These are phyloP conservation scores for Digitaria exilis DNA, from an alignment of 202 grass and related monocot genomes.

Conservation along the genomic window DNA sequence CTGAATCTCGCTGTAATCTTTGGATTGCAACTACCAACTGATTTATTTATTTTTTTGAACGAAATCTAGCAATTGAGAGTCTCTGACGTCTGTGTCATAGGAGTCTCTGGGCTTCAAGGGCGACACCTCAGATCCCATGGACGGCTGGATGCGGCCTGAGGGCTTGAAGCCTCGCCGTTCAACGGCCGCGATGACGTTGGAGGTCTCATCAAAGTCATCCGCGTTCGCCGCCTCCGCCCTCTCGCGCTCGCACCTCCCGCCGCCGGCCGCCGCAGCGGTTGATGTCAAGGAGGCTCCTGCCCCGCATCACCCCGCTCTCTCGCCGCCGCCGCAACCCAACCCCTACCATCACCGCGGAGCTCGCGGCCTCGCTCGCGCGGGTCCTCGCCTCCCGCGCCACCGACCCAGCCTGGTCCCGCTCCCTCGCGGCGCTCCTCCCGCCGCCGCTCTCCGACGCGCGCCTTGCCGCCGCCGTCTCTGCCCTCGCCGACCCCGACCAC, in stretches of 20 bases:
- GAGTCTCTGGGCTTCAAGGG: neutral
- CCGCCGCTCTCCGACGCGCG: slow-evolving; percentile 47
- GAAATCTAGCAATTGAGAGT: neutral
- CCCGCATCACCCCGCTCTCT: slow-evolving; percentile 52
- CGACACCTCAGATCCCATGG: neutral
- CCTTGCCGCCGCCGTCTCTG: slow-evolving; percentile 48
- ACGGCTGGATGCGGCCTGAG: neutral
- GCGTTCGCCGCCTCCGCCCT: neutral
- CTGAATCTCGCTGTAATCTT: neutral
- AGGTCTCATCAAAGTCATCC: neutral
- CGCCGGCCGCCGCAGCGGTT: slow-evolving; percentile 19
- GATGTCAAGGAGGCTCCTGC: slow-evolving; percentile 65
- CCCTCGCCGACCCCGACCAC: slow-evolving; percentile 36
- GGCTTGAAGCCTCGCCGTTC: neutral
- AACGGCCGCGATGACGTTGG: slow-evolving; percentile 18
- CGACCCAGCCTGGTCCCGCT: slow-evolving; percentile 36
- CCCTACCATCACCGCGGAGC: neutral
- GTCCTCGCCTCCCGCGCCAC: slow-evolving; percentile 37
- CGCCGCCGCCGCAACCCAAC: neutral
- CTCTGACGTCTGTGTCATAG: too few relatives aligned
- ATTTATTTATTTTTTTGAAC: too few relatives aligned
- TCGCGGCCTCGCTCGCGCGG: slow-evolving; percentile 35
- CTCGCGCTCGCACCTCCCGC: neutral
- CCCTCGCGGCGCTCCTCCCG: slow-evolving; percentile 47
- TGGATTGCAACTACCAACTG: neutral